These are phyloP conservation scores for Euphrasia confusa DNA, from an alignment of 257 asterid species.

Conservation along the genomic window DNA sequence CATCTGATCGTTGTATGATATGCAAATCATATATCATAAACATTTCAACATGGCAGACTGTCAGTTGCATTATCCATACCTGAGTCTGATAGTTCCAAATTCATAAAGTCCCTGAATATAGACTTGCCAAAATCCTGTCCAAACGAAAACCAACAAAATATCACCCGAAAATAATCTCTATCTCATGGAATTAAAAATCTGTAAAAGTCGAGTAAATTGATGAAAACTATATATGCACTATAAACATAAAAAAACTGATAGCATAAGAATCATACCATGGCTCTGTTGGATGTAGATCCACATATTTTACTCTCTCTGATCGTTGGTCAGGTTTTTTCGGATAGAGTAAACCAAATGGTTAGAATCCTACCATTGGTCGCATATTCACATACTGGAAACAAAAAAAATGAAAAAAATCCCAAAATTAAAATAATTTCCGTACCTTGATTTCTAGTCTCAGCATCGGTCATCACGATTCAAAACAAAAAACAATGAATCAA, in stretches of 20 bases:
- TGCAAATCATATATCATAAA: constrained; percentile 10
- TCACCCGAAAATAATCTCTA: no score
- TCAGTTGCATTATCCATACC: constrained; percentile 39
- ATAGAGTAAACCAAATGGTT: constrained; percentile 27
- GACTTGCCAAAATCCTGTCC: constrained; percentile 82
- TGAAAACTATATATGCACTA: not conserved
- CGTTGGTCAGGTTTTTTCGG: constrained; percentile 70
- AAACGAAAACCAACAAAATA: constrained; percentile 22
- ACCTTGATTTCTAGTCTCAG: constrained; percentile 59
- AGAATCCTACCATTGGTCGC: constrained; percentile 20
- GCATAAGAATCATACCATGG: constrained; percentile 45
- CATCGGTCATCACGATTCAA: constrained; percentile 29
- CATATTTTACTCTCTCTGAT: constrained; percentile 71
- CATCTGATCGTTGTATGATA: constrained; percentile 1
- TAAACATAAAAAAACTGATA: constrained; percentile 12
- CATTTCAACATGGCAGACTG: not conserved
- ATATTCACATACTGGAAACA: constrained; percentile 3
- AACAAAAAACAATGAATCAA: constrained; percentile 15
- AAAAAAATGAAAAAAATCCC: constrained; percentile 9
- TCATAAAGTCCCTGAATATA: constrained; percentile 86
- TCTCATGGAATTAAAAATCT: no score
- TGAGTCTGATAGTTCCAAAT: constrained; percentile 96
- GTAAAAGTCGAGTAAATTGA: not conserved
- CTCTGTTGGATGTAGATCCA: constrained; percentile 77
- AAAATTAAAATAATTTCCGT: constrained; percentile 17